Percentiles rank a stretch among this genome's conserved stretches.
phyloP scores from a whole-genome alignment of 75 land plant species.

The Picea glauca region DNA sequence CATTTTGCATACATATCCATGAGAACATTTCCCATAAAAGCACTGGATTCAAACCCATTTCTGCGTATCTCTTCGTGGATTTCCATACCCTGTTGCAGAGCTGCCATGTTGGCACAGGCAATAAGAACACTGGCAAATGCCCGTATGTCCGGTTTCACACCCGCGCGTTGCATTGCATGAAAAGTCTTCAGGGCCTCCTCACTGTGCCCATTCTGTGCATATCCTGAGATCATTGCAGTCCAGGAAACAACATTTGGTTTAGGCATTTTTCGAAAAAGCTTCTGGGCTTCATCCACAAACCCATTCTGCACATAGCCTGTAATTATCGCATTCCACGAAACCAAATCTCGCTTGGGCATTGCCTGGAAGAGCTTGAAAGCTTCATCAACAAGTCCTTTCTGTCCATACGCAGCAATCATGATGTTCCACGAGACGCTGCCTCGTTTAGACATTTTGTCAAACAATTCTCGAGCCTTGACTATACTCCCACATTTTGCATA shows the following conservation, averaged over 20 bases:
- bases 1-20: conserved; percentile 18
- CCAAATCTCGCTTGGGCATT: conserved; percentile 4
- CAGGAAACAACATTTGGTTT: conserved; percentile 8
- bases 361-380: conserved; percentile 15
- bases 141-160: background rate
- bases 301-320: conserved; percentile 6
- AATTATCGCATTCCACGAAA: conserved; percentile 6
- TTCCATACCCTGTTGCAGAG: conserved; percentile 5
- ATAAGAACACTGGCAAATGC: background rate
- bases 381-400: conserved; percentile 13
- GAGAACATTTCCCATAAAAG: conserved; percentile 7
- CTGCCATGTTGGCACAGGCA: conserved; percentile 10
- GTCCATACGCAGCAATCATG: conserved; percentile 24
- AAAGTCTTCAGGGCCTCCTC: conserved; percentile 3
- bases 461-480: conserved; percentile 15
- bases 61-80: conserved; percentile 1
- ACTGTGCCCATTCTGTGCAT: conserved; percentile 7
- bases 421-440: conserved; percentile 18
- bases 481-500: conserved; percentile 16
- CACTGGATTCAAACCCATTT: background rate
- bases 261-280: background rate
- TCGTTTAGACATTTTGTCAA: conserved; percentile 11
- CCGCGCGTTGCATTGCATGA: conserved; percentile 6
- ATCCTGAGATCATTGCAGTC: conserved; percentile 11
- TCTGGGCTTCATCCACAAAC: background rate